Evolutionary conservation across 2,329 filamentous ascomycete species (phyloP), one percentile per base, ranked within the genome.

Genomic region (Ophiocordyceps polyrhachis-furcata): DNA sequence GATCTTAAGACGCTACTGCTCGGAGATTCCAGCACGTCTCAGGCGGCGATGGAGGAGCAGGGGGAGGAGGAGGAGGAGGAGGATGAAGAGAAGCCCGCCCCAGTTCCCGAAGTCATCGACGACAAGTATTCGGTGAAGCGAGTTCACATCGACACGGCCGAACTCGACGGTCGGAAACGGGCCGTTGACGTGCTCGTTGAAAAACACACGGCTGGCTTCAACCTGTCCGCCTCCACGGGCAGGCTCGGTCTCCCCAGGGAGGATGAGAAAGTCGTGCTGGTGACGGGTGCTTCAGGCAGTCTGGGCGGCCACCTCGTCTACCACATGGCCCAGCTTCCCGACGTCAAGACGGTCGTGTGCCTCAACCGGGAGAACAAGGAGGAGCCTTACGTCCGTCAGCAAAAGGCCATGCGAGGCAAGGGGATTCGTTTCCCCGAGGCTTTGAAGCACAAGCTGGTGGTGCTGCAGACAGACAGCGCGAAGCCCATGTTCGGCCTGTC

Each of bases 401-500:
- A 44, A 15, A 43, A 48, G 28, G 44, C 47, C 11, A 43, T 48
- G 32, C 9, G 35, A 9, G 28, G n/a, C 3, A 43, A 45, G 23
- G 47, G 47, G 2, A 43, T 48, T 12, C 37, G 37, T 8, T 41
- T 46, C 13, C 32, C 42, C 14, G 43, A 42, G 17, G 23, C 40
- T 14, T 29, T 41, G 13, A 35, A 35, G 25, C 14, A 37, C 14
- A 48, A 48, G 44, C 32, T 48, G 17, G 17, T 28, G 4, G 42
- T 48, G 9, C 15, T 46, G 32, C 44, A 42, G 25, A 35, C 46
- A 3, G 44, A 48, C 40, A 46, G 43, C 11, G 13, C 42, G 7
- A 65, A 68, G 29, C 55, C 62, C 1, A 46, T 50, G 5, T 59
- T 75, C 0, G 71, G 70, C 0, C 56, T 76, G 0, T 25, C 55